These are phyloP conservation scores for Globisporangium apiculatum DNA, from an alignment of 352 stramenopile genomes.

Conservation along the genomic window DNA sequence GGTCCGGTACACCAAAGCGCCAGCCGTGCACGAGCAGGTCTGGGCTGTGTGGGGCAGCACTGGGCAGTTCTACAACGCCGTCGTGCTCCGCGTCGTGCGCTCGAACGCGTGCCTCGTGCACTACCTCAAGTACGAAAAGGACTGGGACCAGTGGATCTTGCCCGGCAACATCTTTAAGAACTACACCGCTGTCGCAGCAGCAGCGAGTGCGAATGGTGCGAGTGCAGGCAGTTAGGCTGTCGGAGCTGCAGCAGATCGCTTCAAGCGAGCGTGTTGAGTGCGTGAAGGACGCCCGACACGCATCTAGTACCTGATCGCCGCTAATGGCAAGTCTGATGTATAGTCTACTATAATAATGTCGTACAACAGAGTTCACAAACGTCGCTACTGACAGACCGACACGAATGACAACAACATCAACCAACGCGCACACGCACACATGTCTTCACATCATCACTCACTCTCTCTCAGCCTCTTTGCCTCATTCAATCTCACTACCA, in stretches of 20 bases:
- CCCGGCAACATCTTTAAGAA: conserved; percentile 78
- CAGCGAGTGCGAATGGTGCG: not conserved
- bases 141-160: conserved; percentile 81
- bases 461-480: not conserved
- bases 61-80: conserved; percentile 66
- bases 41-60: conserved; percentile 68
- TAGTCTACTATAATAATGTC: too few species aligned
- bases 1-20: conserved; percentile 49
- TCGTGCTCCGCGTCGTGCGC: conserved; percentile 73
- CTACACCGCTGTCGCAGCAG: conserved; percentile 18
- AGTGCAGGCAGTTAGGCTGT: not conserved
- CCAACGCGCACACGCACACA: not conserved
- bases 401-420: not conserved
- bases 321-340: not conserved
- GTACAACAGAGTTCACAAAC: too few species aligned
- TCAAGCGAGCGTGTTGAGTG: not conserved
- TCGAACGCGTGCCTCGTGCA: conserved; percentile 74
- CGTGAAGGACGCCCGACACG: too few species aligned
- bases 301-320: too few species aligned
- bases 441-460: too few species aligned
- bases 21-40: conserved; percentile 64
- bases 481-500: too few species aligned
- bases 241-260: not conserved
- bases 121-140: conserved; percentile 80
- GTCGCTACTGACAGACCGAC: not conserved